A percentile compares a stretch with the other conserved stretches of the same genome.
Conservation (phyloP, 23 red algal genomes). For the Gracilariopsis chorda region DNA sequence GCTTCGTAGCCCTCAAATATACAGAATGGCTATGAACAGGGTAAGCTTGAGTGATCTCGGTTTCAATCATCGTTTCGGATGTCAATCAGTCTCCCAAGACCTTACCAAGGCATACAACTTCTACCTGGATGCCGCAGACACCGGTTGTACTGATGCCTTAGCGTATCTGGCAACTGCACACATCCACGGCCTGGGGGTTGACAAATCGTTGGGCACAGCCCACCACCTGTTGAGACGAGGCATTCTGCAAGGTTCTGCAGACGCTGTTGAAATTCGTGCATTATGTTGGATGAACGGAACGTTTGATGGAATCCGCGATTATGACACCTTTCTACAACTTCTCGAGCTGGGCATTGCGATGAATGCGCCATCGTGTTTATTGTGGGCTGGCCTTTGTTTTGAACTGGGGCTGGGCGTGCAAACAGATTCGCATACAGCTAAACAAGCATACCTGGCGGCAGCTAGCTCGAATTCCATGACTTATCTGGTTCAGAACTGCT, state of each 20-base stretch:
- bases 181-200: background rate
- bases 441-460: background rate
- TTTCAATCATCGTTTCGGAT: conserved; percentile 6
- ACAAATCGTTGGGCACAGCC: background rate
- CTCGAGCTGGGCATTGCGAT: background rate
- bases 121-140: background rate
- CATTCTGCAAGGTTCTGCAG: conserved; percentile 22
- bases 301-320: background rate
- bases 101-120: background rate
- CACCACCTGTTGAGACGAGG: background rate
- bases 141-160: conserved; percentile 3
- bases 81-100: background rate
- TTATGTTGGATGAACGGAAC: background rate
- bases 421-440: background rate
- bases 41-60: background rate
- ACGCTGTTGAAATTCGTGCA: background rate
- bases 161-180: background rate
- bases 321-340: background rate
- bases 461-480: background rate
- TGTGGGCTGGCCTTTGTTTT: conserved; percentile 25
- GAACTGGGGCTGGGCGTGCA: conserved; percentile 5
- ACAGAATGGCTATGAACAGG: conserved; percentile 18
- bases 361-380: background rate
- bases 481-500: background rate
- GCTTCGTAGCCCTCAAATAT: conserved; percentile 19